Conservation (phyloP, 495 filamentous ascomycete species). For the Extremus antarcticus region DNA sequence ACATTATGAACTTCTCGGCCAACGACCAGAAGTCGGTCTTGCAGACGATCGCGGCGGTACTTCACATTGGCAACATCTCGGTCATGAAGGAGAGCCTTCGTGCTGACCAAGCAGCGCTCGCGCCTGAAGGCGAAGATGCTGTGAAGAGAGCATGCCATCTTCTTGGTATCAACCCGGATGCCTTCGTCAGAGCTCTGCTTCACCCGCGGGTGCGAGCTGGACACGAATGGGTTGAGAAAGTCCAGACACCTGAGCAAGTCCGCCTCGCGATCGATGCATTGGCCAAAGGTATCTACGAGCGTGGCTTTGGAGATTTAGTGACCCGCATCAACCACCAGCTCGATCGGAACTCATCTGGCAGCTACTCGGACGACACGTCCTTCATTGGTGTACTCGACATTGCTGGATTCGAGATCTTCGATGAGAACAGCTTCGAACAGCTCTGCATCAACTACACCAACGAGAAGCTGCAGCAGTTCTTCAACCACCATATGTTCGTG, state of each 20-base stretch:
- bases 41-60: slow-evolving; percentile 76
- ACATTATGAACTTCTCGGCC: slow-evolving; percentile 86
- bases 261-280: slow-evolving; percentile 81
- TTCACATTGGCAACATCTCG: slow-evolving; percentile 86
- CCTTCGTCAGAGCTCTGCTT: slow-evolving; percentile 77
- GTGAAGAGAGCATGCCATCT: slow-evolving; percentile 70
- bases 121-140: slow-evolving; percentile 56
- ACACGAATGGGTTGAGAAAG: slow-evolving; percentile 95
- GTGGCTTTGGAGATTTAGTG: slow-evolving; percentile 87
- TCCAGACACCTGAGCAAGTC: slow-evolving; percentile 93
- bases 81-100: slow-evolving; percentile 81
- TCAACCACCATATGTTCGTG: slow-evolving; percentile 99
- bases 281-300: slow-evolving; percentile 94
- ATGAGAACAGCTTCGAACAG: slow-evolving; percentile 97
- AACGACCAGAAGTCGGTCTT: slow-evolving; percentile 75
- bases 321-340: slow-evolving; percentile 83
- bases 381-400: slow-evolving; percentile 99
- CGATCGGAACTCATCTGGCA: slow-evolving; percentile 61
- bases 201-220: slow-evolving; percentile 93
- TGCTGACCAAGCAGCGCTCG: slow-evolving; percentile 79
- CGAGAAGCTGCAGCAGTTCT: slow-evolving; percentile 98
- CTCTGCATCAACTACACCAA: slow-evolving; percentile 99
- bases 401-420: slow-evolving; percentile 98
- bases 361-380: slow-evolving; percentile 62
- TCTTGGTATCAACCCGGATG: slow-evolving; percentile 70